These are phyloP conservation scores for Fraxinus excelsior DNA, from an alignment of 257 asterid species.

Conservation along the genomic window DNA sequence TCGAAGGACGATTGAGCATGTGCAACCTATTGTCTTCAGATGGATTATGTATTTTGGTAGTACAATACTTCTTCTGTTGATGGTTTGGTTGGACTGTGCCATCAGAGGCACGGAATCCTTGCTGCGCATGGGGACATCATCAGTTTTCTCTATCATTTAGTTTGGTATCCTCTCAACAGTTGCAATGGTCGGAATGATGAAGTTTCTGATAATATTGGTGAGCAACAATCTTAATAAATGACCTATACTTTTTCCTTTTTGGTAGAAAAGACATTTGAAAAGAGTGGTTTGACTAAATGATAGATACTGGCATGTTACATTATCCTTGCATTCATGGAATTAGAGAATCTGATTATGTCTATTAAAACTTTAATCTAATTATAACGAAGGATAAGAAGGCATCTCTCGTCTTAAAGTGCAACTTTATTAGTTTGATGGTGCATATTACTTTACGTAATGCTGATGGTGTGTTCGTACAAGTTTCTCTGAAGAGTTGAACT, in stretches of 20 bases:
- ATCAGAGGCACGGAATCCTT: conserved; percentile 89
- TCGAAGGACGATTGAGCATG: conserved; percentile 57
- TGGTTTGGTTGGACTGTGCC: conserved; percentile 90
- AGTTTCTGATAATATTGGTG: conserved; percentile 78
- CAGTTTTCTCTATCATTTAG: conserved; percentile 84
- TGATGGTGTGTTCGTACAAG: neutral
- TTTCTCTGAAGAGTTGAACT: no score
- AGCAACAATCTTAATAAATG: conserved; percentile 20
- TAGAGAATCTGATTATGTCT: no score
- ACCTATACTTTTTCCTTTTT: conserved; percentile 15
- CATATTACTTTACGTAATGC: neutral
- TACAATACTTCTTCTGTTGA: conserved; percentile 63
- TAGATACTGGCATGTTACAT: no score
- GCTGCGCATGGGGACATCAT: conserved; percentile 85
- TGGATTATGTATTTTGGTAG: conserved; percentile 70
- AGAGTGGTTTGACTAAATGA: no score
- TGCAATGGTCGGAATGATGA: conserved; percentile 62
- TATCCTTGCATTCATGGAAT: no score
- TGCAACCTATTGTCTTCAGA: conserved; percentile 62
- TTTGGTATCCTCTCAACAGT: conserved; percentile 69
- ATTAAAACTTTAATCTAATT: no score
- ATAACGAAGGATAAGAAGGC: no score
- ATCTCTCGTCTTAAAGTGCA: neutral
- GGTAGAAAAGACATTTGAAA: neutral
- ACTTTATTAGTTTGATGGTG: neutral